Evolutionary conservation across 176 grass and related monocot species (phyloP).

Genomic region (Zoysia pacifica): DNA sequence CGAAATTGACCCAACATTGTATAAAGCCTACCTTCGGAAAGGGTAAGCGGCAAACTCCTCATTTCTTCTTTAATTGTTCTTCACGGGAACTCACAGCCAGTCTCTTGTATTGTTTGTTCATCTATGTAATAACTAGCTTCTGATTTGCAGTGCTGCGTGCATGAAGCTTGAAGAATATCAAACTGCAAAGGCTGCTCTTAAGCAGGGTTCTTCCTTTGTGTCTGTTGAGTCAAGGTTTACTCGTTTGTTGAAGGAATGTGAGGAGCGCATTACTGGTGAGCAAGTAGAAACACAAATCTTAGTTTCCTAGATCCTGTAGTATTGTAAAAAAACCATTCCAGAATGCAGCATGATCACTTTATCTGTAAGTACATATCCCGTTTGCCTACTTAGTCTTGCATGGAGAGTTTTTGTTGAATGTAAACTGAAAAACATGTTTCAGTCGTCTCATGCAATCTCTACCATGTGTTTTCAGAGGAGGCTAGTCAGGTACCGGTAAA

Average conservation of each 20-base stretch:
- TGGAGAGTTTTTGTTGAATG: not conserved
- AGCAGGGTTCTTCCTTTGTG: slow-evolving; percentile 59
- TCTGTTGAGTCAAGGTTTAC: slow-evolving; percentile 77
- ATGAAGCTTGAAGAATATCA: slow-evolving; percentile 90
- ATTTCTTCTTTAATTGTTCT: slow-evolving; percentile 15
- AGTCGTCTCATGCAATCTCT: not conserved
- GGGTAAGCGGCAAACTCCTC: slow-evolving; percentile 46
- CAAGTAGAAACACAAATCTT: not conserved
- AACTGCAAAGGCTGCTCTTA: slow-evolving; percentile 84
- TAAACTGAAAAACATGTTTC: slow-evolving; percentile 3
- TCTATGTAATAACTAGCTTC: slow-evolving; percentile 15
- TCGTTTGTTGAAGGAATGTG: slow-evolving; percentile 75
- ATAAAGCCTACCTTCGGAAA: slow-evolving; percentile 81
- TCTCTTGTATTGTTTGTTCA: slow-evolving; percentile 3
- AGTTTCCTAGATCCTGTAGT: not conserved
- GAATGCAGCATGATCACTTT: not conserved
- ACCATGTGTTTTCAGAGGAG: slow-evolving; percentile 55
- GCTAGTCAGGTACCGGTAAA: slow-evolving; percentile 39
- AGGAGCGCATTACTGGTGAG: slow-evolving; percentile 72
- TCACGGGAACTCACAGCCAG: not conserved
- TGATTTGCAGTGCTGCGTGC: slow-evolving; percentile 66
- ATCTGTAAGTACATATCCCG: not conserved
- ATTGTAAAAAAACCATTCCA: not conserved
- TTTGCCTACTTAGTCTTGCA: not conserved
- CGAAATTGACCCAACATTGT: slow-evolving; percentile 68